phyloP scores from a whole-genome alignment of 768 basidiomycete species.

The Boletus edulis region DNA sequence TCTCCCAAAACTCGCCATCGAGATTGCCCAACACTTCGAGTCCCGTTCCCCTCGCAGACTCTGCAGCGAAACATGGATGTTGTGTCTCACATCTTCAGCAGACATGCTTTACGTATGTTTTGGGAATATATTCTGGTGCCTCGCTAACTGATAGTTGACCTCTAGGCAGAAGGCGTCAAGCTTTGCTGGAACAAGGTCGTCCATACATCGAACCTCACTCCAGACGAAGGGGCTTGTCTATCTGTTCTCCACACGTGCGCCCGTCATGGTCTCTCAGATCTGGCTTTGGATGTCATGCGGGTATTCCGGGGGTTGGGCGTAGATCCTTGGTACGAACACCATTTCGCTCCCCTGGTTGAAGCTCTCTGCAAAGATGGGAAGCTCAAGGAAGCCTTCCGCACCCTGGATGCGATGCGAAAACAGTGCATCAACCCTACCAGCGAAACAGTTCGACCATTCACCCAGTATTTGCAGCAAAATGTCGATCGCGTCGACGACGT shows the following conservation, averaged over 20 bases:
- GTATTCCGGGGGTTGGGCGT: slow-evolving; percentile 49
- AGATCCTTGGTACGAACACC: slow-evolving; percentile 59
- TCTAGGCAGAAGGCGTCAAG: slow-evolving; percentile 64
- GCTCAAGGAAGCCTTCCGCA: slow-evolving; percentile 60
- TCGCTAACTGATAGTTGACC: not conserved
- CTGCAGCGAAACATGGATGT: slow-evolving; percentile 56
- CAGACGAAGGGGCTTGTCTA: slow-evolving; percentile 74
- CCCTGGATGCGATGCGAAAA: slow-evolving; percentile 58
- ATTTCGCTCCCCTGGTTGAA: slow-evolving; percentile 76
- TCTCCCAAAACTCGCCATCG: slow-evolving; percentile 66
- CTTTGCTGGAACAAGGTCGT: slow-evolving; percentile 62
- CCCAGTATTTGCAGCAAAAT: slow-evolving; percentile 44
- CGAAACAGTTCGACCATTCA: slow-evolving; percentile 54
- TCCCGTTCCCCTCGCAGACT: slow-evolving; percentile 50
- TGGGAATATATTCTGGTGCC: no score
- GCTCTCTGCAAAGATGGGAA: slow-evolving; percentile 59
- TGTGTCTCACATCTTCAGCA: slow-evolving; percentile 64
- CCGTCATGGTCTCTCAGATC: slow-evolving; percentile 65
- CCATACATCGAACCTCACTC: slow-evolving; percentile 48
- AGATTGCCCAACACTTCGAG: slow-evolving; percentile 65
- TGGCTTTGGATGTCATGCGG: slow-evolving; percentile 65
- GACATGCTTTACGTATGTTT: slow-evolving; percentile 64
- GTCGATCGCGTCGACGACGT: slow-evolving; percentile 58
- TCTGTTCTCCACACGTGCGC: slow-evolving; percentile 72
- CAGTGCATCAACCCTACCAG: slow-evolving; percentile 47